Evolutionary conservation across 257 asterid genomes (phyloP).

Genomic region (Cynanchum wilfordii): DNA sequence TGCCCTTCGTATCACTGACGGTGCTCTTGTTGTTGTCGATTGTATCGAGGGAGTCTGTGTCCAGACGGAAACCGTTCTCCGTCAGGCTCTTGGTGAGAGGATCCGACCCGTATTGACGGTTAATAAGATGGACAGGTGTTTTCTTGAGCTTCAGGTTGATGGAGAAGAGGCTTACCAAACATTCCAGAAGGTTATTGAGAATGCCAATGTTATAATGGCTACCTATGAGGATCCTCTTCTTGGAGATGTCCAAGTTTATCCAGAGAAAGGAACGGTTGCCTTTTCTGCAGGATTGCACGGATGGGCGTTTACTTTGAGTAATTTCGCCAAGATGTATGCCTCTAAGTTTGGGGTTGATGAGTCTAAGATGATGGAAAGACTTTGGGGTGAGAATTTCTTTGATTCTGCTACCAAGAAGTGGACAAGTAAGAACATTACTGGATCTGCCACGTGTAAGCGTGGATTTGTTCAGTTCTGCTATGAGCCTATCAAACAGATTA

Average conservation of each 20-base stretch:
- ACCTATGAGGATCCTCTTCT: constrained; percentile 37
- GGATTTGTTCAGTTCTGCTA: constrained; percentile 38
- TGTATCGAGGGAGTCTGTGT: constrained; percentile 46
- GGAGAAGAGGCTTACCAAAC: constrained; percentile 44
- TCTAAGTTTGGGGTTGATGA: constrained; percentile 34
- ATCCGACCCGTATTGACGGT: constrained; percentile 43
- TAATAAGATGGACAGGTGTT: constrained; percentile 48
- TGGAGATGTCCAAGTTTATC: constrained; percentile 38
- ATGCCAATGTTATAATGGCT: constrained; percentile 40
- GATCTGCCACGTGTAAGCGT: constrained; percentile 23
- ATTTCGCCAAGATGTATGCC: constrained; percentile 38
- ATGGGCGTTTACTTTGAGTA: constrained; percentile 37
- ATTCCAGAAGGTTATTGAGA: constrained; percentile 36
- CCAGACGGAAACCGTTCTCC: constrained; percentile 44
- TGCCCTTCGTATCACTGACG: constrained; percentile 49
- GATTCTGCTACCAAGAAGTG: constrained; percentile 38
- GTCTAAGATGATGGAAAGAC: constrained; percentile 40
- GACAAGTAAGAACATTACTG: constrained; percentile 28
- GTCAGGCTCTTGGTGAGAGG: constrained; percentile 47
- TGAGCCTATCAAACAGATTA: constrained; percentile 37
- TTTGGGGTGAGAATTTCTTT: constrained; percentile 41
- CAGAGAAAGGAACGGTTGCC: constrained; percentile 44
- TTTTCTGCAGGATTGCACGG: constrained; percentile 45
- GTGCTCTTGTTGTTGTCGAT: constrained; percentile 42
- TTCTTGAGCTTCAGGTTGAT: constrained; percentile 44